Conservation (phyloP, 2,329 filamentous ascomycete species). For the Aspergillus alliaceus region DNA sequence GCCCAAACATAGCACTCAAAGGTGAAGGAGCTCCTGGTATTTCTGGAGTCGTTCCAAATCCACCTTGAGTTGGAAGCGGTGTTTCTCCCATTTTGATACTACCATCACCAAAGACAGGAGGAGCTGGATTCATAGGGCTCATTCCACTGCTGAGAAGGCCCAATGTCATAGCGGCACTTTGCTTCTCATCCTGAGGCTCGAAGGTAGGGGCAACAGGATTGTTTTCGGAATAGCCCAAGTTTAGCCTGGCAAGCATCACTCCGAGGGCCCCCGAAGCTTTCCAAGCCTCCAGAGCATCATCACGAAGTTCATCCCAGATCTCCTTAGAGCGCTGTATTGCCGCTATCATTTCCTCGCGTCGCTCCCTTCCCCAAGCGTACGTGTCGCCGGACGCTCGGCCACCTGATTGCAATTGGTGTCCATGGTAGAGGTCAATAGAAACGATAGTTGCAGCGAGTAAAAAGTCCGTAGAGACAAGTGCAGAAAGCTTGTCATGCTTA, state of each 20-base stretch:
- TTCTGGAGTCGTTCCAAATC: conserved; percentile 29
- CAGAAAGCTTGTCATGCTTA: conserved; percentile 76
- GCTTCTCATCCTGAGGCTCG: conserved; percentile 57
- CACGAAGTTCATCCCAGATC: conserved; percentile 78
- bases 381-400: conserved; percentile 38
- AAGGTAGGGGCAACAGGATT: conserved; percentile 25
- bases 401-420: conserved; percentile 33
- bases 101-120: conserved; percentile 29
- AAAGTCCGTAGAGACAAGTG: conserved; percentile 81
- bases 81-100: conserved; percentile 31
- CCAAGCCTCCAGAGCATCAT: conserved; percentile 82
- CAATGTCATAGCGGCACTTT: conserved; percentile 68
- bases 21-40: conserved; percentile 50
- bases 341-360: conserved; percentile 70
- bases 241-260: conserved; percentile 80
- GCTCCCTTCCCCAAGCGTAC: conserved; percentile 49
- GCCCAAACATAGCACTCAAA: conserved; percentile 56
- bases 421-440: conserved; percentile 75
- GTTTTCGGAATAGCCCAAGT: conserved; percentile 28
- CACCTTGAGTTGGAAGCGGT: conserved; percentile 24
- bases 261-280: conserved; percentile 81
- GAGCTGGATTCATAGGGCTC: conserved; percentile 46
- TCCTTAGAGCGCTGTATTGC: conserved; percentile 69
- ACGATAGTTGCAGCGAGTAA: conserved; percentile 82
- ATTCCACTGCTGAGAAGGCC: conserved; percentile 66